These are phyloP conservation scores for Cotoneaster glaucophyllus DNA, from an alignment of 306 rosid genomes.

Conservation along the genomic window DNA sequence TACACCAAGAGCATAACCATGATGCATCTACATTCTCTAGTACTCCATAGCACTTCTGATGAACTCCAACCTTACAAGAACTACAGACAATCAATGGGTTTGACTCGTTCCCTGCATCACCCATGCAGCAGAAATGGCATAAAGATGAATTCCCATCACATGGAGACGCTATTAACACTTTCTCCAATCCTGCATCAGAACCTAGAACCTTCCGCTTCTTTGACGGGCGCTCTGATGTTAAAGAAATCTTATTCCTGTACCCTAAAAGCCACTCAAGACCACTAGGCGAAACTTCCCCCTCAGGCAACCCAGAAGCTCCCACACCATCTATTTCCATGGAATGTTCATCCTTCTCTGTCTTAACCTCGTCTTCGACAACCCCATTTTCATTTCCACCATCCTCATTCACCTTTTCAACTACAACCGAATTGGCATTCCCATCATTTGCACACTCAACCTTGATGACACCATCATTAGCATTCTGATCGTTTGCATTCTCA, in stretches of 20 bases:
- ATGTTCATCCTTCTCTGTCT: slow-evolving; percentile 16
- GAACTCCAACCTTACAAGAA: slow-evolving; percentile 74
- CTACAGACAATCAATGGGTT: slow-evolving; percentile 53
- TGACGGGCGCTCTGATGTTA: slow-evolving; percentile 78
- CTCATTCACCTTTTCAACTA: background rate
- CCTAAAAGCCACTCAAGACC: slow-evolving; percentile 88
- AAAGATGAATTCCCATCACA: slow-evolving; percentile 46
- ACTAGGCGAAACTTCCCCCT: slow-evolving; percentile 22
- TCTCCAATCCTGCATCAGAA: slow-evolving; percentile 82
- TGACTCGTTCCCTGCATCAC: slow-evolving; percentile 35
- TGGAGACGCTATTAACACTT: slow-evolving; percentile 43
- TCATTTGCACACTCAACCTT: background rate
- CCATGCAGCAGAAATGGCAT: slow-evolving; percentile 77
- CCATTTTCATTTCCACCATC: slow-evolving; percentile 11
- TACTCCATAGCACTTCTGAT: slow-evolving; percentile 78
- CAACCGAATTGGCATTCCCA: background rate
- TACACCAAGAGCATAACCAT: slow-evolving; percentile 94
- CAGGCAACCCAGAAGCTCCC: slow-evolving; percentile 25
- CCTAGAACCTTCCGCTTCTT: slow-evolving; percentile 87
- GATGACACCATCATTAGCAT: background rate
- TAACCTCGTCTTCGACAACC: slow-evolving; percentile 17
- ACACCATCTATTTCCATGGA: slow-evolving; percentile 28
- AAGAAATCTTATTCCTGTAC: slow-evolving; percentile 54
- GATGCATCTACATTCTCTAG: slow-evolving; percentile 35
- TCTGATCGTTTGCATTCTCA: background rate